A percentile compares a stretch with the other conserved stretches of the same genome.
These are phyloP conservation scores for Marasmius sp. DNA, from an alignment of 1,284 basidiomycete species.

Conservation along the genomic window DNA sequence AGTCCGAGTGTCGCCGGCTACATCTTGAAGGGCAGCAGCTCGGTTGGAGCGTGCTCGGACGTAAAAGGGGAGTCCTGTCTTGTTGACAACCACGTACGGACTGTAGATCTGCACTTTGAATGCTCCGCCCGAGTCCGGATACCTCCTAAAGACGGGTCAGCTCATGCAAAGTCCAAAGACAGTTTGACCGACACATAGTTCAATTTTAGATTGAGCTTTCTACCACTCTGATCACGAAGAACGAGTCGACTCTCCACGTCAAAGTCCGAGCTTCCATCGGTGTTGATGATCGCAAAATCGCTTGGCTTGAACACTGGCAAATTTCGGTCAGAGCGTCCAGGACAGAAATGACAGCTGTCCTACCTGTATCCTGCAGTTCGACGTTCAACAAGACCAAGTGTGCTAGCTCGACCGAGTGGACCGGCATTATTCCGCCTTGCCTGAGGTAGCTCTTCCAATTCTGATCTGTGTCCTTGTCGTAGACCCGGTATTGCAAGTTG, in stretches of 20 bases:
- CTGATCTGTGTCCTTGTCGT: slow-evolving; percentile 93
- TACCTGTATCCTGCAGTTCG: slow-evolving; percentile 87
- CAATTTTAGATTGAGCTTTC: slow-evolving; percentile 81
- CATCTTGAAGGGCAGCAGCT: slow-evolving; percentile 71
- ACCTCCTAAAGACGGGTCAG: slow-evolving; percentile 50
- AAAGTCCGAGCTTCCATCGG: slow-evolving; percentile 90
- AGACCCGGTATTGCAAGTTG: slow-evolving; percentile 94
- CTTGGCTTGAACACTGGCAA: slow-evolving; percentile 88
- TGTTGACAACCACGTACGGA: slow-evolving; percentile 93
- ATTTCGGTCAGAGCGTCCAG: slow-evolving; percentile 4
- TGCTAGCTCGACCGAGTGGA: slow-evolving; percentile 94
- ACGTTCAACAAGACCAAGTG: slow-evolving; percentile 94
- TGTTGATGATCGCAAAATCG: slow-evolving; percentile 97
- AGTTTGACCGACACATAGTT: slow-evolving; percentile 79
- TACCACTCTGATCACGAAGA: slow-evolving; percentile 74
- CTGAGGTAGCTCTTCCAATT: slow-evolving; percentile 92
- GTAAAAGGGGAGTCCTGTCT: slow-evolving; percentile 85
- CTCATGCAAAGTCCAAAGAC: not conserved
- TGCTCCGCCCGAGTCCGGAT: slow-evolving; percentile 93
- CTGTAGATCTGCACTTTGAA: slow-evolving; percentile 97
- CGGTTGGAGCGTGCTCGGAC: slow-evolving; percentile 73
- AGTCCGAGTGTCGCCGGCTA: slow-evolving; percentile 76
- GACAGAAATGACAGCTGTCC: slow-evolving; percentile 17
- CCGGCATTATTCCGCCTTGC: slow-evolving; percentile 93
- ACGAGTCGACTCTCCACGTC: slow-evolving; percentile 76